Evolutionary conservation across 1,284 basidiomycete genomes (phyloP).

Genomic region (Boletus sp.): DNA sequence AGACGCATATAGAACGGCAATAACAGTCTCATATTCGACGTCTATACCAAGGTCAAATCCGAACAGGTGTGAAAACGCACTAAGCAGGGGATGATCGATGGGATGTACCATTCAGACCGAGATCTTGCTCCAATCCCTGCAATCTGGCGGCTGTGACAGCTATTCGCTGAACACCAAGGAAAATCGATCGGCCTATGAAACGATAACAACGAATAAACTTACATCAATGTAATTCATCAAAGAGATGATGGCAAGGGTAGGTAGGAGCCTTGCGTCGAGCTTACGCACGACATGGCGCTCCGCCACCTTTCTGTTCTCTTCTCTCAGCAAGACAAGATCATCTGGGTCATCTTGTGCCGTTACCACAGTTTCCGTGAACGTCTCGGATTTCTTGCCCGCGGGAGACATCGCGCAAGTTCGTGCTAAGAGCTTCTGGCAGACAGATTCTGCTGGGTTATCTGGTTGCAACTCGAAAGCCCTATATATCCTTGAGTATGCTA

Average conservation of each 20-base stretch:
- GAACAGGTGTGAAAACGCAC: not conserved
- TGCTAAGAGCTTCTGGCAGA: not conserved
- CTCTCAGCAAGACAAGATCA: conserved; percentile 12
- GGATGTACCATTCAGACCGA: conserved; percentile 49
- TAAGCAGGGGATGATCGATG: not conserved
- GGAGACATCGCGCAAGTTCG: not conserved
- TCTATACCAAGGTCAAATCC: conserved; percentile 40
- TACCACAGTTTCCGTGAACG: conserved; percentile 12
- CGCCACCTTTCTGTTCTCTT: conserved; percentile 23
- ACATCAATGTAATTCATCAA: conserved; percentile 76
- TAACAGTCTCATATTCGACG: conserved; percentile 61
- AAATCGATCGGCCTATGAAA: too few relatives aligned
- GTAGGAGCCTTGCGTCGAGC: conserved; percentile 60
- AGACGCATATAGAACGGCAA: conserved; percentile 63
- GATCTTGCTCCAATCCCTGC: conserved; percentile 62
- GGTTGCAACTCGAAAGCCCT: too few relatives aligned
- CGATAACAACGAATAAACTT: conserved; percentile 24
- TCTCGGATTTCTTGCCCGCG: conserved; percentile 12
- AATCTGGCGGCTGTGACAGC: conserved; percentile 63
- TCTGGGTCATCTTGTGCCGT: not conserved
- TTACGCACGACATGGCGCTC: conserved; percentile 53
- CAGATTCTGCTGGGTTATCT: too few relatives aligned
- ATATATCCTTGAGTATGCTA: not conserved
- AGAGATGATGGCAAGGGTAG: conserved; percentile 63
- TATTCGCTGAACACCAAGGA: conserved; percentile 58